Evolutionary conservation across 768 basidiomycete genomes (phyloP).

Genomic region (Calvatia gigantea): DNA sequence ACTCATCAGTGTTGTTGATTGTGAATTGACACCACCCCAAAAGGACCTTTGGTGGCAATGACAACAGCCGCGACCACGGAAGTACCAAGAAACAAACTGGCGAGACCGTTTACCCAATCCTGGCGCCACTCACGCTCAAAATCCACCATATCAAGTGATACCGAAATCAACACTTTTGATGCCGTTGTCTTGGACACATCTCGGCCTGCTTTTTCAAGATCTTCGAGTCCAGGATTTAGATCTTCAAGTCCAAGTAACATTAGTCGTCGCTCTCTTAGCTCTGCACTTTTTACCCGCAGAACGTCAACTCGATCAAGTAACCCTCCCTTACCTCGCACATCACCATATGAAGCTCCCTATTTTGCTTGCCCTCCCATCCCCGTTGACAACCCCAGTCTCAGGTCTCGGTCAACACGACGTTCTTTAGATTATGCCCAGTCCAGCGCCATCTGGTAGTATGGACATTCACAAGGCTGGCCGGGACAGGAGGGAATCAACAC

Average conservation of each 20-base stretch:
- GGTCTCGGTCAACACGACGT: background rate
- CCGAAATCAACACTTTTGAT: conserved; percentile 11
- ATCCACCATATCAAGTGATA: conserved; percentile 10
- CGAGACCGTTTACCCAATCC: background rate
- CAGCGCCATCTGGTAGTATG: background rate
- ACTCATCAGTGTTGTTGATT: no score
- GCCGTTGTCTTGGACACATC: conserved; percentile 13
- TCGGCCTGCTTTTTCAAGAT: conserved; percentile 20
- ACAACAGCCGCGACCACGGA: background rate
- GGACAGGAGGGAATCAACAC: background rate
- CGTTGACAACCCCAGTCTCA: conserved; percentile 13
- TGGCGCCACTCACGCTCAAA: conserved; percentile 5
- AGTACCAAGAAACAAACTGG: background rate
- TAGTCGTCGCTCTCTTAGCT: conserved; percentile 17
- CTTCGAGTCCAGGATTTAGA: conserved; percentile 12
- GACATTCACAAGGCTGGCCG: background rate
- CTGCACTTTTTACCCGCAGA: conserved; percentile 26
- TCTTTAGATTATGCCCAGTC: background rate
- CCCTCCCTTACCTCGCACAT: conserved; percentile 33
- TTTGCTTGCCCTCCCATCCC: conserved; percentile 37
- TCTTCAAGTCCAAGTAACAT: background rate
- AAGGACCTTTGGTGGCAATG: background rate
- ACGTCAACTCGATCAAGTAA: conserved; percentile 25
- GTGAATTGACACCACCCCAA: background rate
- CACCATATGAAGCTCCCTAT: conserved; percentile 43